These are phyloP conservation scores for Sporothrix humicola DNA, from an alignment of 2,329 filamentous ascomycete genomes.

Conservation along the genomic window DNA sequence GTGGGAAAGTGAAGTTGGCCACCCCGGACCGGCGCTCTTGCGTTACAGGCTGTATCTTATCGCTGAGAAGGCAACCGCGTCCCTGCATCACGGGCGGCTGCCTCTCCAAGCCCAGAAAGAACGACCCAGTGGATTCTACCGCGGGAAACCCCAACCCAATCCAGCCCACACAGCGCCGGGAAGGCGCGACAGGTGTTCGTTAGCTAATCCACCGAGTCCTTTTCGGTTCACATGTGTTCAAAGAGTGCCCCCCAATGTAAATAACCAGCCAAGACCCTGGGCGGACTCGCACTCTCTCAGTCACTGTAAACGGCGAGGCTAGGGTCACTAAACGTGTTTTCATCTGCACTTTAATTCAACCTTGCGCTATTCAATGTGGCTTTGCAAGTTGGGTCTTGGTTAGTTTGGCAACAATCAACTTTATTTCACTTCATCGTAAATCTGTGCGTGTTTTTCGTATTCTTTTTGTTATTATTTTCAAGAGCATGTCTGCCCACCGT, in stretches of 20 bases:
- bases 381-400: too few species aligned
- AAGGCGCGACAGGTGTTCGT: slow-evolving; percentile 1
- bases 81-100: slow-evolving; percentile 14
- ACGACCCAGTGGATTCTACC: slow-evolving; percentile 8
- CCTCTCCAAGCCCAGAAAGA: neutral
- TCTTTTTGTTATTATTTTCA: neutral
- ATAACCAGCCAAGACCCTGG: neutral
- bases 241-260: neutral
- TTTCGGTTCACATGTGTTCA: neutral
- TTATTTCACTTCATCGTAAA: too few species aligned
- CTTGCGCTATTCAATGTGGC: slow-evolving; percentile 1
- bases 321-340: neutral
- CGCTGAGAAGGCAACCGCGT: slow-evolving; percentile 17
- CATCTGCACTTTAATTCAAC: neutral
- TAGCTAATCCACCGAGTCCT: neutral
- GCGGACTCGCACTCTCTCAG: neutral
- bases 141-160: slow-evolving; percentile 6
- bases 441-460: neutral
- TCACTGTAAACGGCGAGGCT: neutral
- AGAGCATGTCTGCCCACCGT: neutral
- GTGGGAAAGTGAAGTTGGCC: slow-evolving; percentile 23
- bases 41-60: neutral
- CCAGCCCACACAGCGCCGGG: neutral
- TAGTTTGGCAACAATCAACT: too few species aligned
- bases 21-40: neutral